These are phyloP conservation scores for Leucaena leucocephala DNA, from an alignment of 306 rosid genomes.

Conservation along the genomic window DNA sequence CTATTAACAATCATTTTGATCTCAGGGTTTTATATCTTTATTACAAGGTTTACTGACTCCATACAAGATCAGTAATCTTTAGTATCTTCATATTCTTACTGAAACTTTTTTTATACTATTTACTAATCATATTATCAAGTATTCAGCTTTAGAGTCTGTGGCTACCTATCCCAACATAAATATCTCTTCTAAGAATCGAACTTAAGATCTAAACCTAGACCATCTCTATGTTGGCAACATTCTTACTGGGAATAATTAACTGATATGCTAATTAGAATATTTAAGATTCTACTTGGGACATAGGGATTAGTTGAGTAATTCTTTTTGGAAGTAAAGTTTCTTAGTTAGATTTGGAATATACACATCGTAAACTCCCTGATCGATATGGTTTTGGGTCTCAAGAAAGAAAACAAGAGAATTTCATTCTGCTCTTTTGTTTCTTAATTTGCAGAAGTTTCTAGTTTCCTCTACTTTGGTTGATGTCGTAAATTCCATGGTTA, in stretches of 20 bases:
- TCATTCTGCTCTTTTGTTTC: neutral
- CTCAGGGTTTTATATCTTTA: slow-evolving; percentile 32
- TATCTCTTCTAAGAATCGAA: no score
- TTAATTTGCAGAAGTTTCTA: neutral
- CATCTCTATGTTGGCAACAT: no score
- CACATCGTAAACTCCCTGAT: neutral
- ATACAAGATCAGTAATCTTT: neutral
- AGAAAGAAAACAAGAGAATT: no score
- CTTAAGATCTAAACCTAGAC: no score
- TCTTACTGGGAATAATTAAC: no score
- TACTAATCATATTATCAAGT: no score
- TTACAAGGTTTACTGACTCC: neutral
- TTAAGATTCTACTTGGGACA: neutral
- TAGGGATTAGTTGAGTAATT: neutral
- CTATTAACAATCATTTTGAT: slow-evolving; percentile 36
- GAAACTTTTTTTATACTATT: neutral
- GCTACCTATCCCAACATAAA: no score
- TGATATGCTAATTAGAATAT: neutral
- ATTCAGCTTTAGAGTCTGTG: no score
- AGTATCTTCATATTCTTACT: neutral
- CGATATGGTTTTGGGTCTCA: neutral
- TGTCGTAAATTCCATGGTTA: neutral
- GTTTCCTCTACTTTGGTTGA: neutral
- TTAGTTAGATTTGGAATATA: neutral
- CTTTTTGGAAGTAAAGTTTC: neutral